phyloP scores from a whole-genome alignment of 202 grass and related monocot genomes.

The Carex sylvatica region DNA sequence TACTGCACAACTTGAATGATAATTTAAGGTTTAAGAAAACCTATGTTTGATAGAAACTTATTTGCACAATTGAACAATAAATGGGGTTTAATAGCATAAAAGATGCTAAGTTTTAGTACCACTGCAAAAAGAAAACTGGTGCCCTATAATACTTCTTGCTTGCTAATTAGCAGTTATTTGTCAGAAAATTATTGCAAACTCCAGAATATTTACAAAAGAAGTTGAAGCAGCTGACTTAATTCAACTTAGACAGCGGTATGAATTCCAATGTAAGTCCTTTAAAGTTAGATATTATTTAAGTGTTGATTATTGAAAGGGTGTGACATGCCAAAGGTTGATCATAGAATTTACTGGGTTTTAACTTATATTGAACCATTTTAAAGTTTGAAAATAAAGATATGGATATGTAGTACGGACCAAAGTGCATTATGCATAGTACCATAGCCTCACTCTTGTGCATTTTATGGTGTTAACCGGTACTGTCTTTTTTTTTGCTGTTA shows the following conservation, averaged over 20 bases:
- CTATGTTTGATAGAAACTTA: neutral
- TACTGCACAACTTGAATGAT: neutral
- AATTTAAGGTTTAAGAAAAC: neutral
- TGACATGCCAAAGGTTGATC: neutral
- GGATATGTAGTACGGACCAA: too few relatives aligned
- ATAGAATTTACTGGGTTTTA: neutral
- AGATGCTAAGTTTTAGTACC: neutral
- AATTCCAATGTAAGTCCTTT: slow-evolving; percentile 82
- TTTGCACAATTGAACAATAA: neutral
- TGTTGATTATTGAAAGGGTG: neutral
- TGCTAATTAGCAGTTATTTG: slow-evolving; percentile 10
- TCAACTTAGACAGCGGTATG: slow-evolving; percentile 73
- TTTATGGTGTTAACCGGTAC: neutral
- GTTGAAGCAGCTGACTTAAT: slow-evolving; percentile 89
- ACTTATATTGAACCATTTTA: neutral
- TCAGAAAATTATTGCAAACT: slow-evolving; percentile 58
- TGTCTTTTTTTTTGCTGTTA: slow-evolving; percentile 9
- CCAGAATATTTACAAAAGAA: slow-evolving; percentile 38
- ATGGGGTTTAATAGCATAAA: neutral
- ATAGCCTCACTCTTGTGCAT: neutral
- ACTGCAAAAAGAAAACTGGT: neutral
- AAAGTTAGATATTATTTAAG: neutral
- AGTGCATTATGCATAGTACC: too few relatives aligned
- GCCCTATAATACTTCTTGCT: neutral
- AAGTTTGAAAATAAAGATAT: too few relatives aligned